Evolutionary conservation across 139 green algal genomes (phyloP), one percentile per base, ranked within the genome.

Genomic region (Chara braunii): DNA sequence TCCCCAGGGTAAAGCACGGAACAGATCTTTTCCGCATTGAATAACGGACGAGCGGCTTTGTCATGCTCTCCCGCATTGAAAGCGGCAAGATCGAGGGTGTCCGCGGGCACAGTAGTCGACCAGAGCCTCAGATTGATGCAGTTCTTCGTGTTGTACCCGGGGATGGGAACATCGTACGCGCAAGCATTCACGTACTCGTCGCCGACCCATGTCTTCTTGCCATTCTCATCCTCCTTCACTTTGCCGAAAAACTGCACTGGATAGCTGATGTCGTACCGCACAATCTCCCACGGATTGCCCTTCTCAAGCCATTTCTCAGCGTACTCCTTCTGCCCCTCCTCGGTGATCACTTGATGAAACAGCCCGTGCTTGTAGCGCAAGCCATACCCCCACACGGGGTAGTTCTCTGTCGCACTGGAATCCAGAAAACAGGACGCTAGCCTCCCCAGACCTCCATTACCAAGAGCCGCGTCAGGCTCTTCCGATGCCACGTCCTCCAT

Each of bases 301-400:
- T 86, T 77, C 67, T 83, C 85, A n/a, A 99, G 85, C 93, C 93
- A 99, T 65, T 92, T 84, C 78, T 99, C 93, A 26, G 93, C 90
- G 43, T 89, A 42, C 84, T 98, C 92, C 4, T 74, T 52, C 82
- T 97, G 92, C 35, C 68, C 34, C 11, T 80, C 63, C 2, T 69
- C 48, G 37, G 74, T 60, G 36, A 75, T 74, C 34, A 82, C 74
- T 85, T 97, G 90, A 51, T 86, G 83, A 83, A 98, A 98, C 86
- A 98, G 94, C 60, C 92, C 92, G 70, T 97, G 98, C 53, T 87
- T 84, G 86, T 98, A 98, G n/a, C 92, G 85, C 67, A 98, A 92
- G 70, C 92, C 92, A 70, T 98, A 98, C 4, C 92, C 92, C 88
- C 90, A 98, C 2, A 78, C 93, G 18, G 93, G 92, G 62, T 95